Percentiles rank a stretch among this genome's conserved stretches.
phyloP scores from a whole-genome alignment of 1,139 yeast genomes.

The Blastobotrys petasosporus region DNA sequence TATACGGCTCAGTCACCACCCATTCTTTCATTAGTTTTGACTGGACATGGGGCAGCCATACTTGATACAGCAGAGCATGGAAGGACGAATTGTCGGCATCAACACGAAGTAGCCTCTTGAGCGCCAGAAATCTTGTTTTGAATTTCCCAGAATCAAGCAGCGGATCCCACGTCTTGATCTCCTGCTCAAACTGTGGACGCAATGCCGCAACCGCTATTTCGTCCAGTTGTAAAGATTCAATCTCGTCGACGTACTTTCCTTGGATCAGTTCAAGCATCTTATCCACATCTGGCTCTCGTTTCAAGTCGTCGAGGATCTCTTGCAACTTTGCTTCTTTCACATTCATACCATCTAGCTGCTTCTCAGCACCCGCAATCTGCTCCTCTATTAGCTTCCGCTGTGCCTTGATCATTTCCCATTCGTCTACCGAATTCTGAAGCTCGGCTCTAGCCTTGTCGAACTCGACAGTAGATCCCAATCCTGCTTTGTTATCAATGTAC shows the following conservation, averaged over 20 bases:
- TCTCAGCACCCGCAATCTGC: slow-evolving; percentile 21
- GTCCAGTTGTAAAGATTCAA: slow-evolving; percentile 21
- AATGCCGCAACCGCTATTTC: slow-evolving; percentile 32
- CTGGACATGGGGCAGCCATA: slow-evolving; percentile 36
- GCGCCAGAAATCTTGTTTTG: slow-evolving; percentile 26
- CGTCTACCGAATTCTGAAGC: slow-evolving; percentile 23
- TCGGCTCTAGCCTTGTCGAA: slow-evolving; percentile 24
- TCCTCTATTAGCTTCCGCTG: slow-evolving; percentile 22
- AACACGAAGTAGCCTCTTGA: slow-evolving; percentile 25
- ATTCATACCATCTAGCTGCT: slow-evolving; percentile 18
- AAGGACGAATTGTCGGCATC: slow-evolving; percentile 21
- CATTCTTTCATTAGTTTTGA: slow-evolving; percentile 33
- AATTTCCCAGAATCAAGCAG: slow-evolving; percentile 29
- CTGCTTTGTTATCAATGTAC: neutral
- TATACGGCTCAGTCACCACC: slow-evolving; percentile 30
- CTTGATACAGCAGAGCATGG: slow-evolving; percentile 34
- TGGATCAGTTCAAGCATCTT: slow-evolving; percentile 24
- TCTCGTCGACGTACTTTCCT: slow-evolving; percentile 22
- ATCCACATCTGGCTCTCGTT: slow-evolving; percentile 13
- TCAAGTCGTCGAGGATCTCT: neutral
- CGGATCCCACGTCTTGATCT: slow-evolving; percentile 38
- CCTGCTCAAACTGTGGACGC: slow-evolving; percentile 24
- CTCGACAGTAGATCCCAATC: neutral
- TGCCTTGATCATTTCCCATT: slow-evolving; percentile 28
- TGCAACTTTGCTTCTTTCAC: neutral